A percentile compares a stretch with the other conserved stretches of the same genome.
These are phyloP conservation scores for Rhodomyrtus tomentosa DNA, from an alignment of 345 rosid genomes.

Conservation along the genomic window DNA sequence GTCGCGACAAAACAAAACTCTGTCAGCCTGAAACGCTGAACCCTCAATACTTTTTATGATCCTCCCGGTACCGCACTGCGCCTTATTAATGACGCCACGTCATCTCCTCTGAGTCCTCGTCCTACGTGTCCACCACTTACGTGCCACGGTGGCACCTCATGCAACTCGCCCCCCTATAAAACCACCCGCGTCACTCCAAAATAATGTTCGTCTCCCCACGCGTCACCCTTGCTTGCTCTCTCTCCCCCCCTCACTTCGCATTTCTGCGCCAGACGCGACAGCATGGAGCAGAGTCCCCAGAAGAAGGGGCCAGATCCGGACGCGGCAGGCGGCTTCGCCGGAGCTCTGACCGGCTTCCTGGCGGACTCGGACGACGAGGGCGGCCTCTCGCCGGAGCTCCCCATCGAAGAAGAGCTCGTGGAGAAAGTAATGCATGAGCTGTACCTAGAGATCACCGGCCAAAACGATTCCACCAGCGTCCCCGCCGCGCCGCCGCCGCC, in stretches of 20 bases:
- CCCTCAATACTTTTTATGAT: neutral
- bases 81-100: neutral
- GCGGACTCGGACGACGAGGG: slow-evolving; percentile 11
- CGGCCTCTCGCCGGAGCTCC: neutral
- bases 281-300: neutral
- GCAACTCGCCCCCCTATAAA: neutral
- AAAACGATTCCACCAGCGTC: neutral
- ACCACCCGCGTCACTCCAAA: neutral
- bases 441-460: slow-evolving; percentile 21
- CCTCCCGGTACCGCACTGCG: neutral
- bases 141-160: neutral
- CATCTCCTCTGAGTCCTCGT: neutral
- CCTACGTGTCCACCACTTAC: neutral
- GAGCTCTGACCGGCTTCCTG: slow-evolving; percentile 6
- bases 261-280: neutral
- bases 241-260: neutral
- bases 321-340: neutral
- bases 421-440: slow-evolving; percentile 34
- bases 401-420: slow-evolving; percentile 28
- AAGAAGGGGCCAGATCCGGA: neutral
- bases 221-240: neutral
- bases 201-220: neutral
- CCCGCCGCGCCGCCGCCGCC: neutral
- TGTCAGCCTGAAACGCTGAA: neutral
- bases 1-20: neutral